phyloP scores from a whole-genome alignment of 2,329 filamentous ascomycete species.

The Paecilomyces sp. region DNA sequence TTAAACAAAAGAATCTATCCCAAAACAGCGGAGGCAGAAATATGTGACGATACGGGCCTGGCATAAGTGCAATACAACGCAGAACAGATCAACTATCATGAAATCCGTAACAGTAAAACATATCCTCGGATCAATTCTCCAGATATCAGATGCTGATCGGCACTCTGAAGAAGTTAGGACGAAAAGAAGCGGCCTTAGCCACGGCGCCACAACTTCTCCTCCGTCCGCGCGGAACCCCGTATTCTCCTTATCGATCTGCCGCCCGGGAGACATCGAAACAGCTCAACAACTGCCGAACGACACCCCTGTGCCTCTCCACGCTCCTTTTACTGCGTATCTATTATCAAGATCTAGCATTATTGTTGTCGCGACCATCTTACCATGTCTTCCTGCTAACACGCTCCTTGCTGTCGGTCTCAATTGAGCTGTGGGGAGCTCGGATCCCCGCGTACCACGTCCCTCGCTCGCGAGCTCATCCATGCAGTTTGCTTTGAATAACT shows the following conservation, averaged over 20 bases:
- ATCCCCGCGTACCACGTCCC: slow-evolving; percentile 1
- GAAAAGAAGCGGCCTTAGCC: background rate
- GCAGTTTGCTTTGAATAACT: background rate
- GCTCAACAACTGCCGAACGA: background rate
- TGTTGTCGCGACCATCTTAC: background rate
- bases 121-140: background rate
- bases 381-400: background rate
- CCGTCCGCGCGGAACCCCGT: background rate
- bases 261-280: background rate
- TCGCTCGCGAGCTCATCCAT: background rate
- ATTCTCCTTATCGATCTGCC: background rate
- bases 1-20: too few species aligned
- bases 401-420: background rate
- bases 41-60: too few species aligned
- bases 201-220: background rate
- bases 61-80: too few species aligned
- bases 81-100: background rate
- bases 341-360: background rate
- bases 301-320: background rate
- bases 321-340: background rate
- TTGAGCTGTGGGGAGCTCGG: background rate
- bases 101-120: background rate
- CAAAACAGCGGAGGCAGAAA: too few species aligned
- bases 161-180: background rate
- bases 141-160: background rate